Evolutionary conservation across 169 alveolate species (phyloP).

Genomic region (Ichthyophthirius multifiliis): DNA sequence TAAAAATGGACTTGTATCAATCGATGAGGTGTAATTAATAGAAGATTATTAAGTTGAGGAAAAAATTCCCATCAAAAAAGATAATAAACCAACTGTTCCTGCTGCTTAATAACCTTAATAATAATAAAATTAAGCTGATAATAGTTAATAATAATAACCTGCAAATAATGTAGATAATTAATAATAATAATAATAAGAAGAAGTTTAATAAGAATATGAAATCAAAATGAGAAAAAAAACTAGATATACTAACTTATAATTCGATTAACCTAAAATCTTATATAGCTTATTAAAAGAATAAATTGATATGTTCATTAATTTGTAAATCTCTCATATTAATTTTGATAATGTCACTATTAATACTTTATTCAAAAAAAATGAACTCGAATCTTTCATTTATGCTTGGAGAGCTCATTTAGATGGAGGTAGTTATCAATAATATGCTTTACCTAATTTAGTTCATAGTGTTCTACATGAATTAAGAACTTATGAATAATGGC

Average conservation of each 20-base stretch:
- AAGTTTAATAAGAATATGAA: constrained; percentile 31
- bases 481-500: constrained; percentile 59
- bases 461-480: no score
- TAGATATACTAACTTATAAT: constrained; percentile 28
- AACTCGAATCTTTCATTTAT: constrained; percentile 65
- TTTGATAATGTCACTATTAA: constrained; percentile 44
- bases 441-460: no score
- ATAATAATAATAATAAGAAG: constrained; percentile 39
- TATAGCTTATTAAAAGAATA: constrained; percentile 8
- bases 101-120: no score
- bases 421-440: constrained; percentile 35
- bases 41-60: constrained; percentile 73
- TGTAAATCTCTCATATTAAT: constrained; percentile 37
- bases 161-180: constrained; percentile 29
- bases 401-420: constrained; percentile 48
- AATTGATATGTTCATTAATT: constrained; percentile 24
- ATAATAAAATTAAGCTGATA: constrained; percentile 20
- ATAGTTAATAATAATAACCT: constrained; percentile 11
- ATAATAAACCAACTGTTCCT: constrained; percentile 9
- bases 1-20: constrained; percentile 53
- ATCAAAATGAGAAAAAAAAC: constrained; percentile 40
- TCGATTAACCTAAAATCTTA: neutral
- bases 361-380: constrained; percentile 53
- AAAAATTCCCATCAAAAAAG: constrained; percentile 63
- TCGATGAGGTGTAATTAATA: constrained; percentile 60